Evolutionary conservation across 495 filamentous ascomycete genomes (phyloP), one percentile per base, ranked within the genome.

Genomic region (Daldinia concentrica): DNA sequence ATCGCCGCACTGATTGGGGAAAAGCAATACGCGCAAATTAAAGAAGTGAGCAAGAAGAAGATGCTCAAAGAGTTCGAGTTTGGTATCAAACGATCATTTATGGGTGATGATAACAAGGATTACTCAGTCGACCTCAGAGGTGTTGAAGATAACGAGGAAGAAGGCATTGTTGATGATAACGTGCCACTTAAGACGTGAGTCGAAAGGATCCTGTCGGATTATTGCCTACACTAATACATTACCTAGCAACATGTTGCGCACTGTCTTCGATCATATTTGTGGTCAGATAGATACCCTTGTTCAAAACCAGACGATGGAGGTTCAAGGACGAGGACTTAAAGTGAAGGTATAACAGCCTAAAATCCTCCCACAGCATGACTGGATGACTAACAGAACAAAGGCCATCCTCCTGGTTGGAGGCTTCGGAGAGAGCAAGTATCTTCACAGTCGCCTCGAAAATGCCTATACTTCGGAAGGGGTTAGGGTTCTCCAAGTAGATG

Each of bases 371-470:
- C 14, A 15, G 1, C 14, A 14, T 8, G 4, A 3, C 2, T 3
- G 17, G 12, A 8, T 15, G 3, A 27, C 19, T 54, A 54, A 30
- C 27, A 30, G 9, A 30, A 12, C 6, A 14, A 8, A 54, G 50
- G 50, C 50, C 1, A 54, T 54, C 27, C 50, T 54, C 15, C 26
- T 54, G 12, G 50, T 54, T 15, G 50, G 50, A 4, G 50, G 50
- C 17, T 54, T 54, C 14, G 50, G 50, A 29, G 50, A 54, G 26
- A 54, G 50, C 50, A 54, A 54, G 50, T 54, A 54, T 54, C 50
- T 54, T n/a, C 50, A 54, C 4, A 54, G 27, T 24, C 50, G 50
- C 6, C 50, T 54, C 2, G 50, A 54, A 11, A 54, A 54, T 0
- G 26, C 50, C 12, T 54, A 30, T 30, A 54, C 50, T 14, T 30